phyloP scores from a whole-genome alignment of 2,329 filamentous ascomycete genomes.

The Fusarium sp. region DNA sequence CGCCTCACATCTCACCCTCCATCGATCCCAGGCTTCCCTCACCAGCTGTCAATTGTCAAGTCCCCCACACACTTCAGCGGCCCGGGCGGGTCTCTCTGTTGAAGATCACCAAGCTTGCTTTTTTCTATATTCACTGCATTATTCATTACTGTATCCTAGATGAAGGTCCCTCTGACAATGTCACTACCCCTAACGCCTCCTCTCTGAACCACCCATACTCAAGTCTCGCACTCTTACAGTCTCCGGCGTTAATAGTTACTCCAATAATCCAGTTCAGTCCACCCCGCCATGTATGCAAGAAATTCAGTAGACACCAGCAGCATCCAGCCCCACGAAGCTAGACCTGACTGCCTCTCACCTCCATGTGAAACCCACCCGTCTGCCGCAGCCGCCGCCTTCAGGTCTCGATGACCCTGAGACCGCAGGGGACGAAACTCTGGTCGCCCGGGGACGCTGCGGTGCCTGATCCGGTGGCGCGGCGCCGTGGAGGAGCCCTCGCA shows the following conservation, averaged over 20 bases:
- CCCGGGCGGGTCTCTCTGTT: slow-evolving; percentile 24
- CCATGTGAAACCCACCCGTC: slow-evolving; percentile 10
- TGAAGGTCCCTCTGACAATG: background rate
- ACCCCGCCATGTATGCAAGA: slow-evolving; percentile 21
- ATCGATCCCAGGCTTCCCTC: background rate
- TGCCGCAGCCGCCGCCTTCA: background rate
- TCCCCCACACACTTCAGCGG: slow-evolving; percentile 22
- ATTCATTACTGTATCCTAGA: background rate
- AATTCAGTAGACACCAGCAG: slow-evolving; percentile 11
- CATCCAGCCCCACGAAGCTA: slow-evolving; percentile 8
- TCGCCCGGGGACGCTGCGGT: slow-evolving; percentile 13
- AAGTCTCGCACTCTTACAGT: background rate
- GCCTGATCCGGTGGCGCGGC: slow-evolving; percentile 25
- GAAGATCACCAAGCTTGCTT: slow-evolving; percentile 16
- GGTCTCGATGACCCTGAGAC: background rate
- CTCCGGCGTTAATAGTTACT: background rate
- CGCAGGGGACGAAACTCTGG: background rate
- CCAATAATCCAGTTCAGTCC: slow-evolving; percentile 1
- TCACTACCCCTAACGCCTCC: background rate
- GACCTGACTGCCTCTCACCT: slow-evolving; percentile 3
- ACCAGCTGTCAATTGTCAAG: slow-evolving; percentile 11
- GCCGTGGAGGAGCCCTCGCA: background rate
- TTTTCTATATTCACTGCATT: slow-evolving; percentile 8
- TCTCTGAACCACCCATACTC: background rate
- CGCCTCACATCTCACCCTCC: background rate